Evolutionary conservation across 495 filamentous ascomycete genomes (phyloP).

Genomic region (Penicillium lividum): DNA sequence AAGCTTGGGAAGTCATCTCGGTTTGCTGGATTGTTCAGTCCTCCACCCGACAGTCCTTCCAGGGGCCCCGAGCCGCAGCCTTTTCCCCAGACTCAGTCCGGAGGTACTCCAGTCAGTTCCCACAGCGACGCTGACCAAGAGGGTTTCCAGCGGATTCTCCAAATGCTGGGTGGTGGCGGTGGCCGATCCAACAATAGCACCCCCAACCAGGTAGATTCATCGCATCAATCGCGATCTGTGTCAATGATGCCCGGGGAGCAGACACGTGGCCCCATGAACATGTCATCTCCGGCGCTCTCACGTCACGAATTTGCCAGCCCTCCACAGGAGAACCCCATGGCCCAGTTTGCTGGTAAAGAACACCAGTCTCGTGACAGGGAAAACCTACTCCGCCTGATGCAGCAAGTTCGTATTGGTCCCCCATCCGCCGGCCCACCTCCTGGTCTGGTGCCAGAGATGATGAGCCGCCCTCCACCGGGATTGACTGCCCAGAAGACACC

Average conservation of each 20-base stretch:
- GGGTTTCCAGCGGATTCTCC: slow-evolving; percentile 84
- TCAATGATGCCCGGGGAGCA: slow-evolving; percentile 38
- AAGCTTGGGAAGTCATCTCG: slow-evolving; percentile 65
- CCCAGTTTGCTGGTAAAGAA: slow-evolving; percentile 30
- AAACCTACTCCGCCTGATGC: slow-evolving; percentile 55
- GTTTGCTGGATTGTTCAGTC: slow-evolving; percentile 81
- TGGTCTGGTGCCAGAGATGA: slow-evolving; percentile 46
- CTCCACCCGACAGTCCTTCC: slow-evolving; percentile 57
- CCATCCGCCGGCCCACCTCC: slow-evolving; percentile 33
- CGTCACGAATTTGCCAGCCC: slow-evolving; percentile 36
- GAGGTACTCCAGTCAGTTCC: slow-evolving; percentile 39
- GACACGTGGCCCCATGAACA: slow-evolving; percentile 26
- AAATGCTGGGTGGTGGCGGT: slow-evolving; percentile 67
- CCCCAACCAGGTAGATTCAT: slow-evolving; percentile 34
- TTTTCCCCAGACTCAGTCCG: slow-evolving; percentile 23
- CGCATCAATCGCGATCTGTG: slow-evolving; percentile 31
- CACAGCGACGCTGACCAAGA: slow-evolving; percentile 72
- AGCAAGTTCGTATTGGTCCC: slow-evolving; percentile 45
- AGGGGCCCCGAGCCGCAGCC: slow-evolving; percentile 52
- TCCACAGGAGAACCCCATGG: slow-evolving; percentile 33
- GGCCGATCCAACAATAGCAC: slow-evolving; percentile 42
- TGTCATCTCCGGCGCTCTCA: slow-evolving; percentile 40
- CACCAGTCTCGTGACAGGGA: slow-evolving; percentile 48
- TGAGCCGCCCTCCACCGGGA: slow-evolving; percentile 49
- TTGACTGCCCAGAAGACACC: slow-evolving; percentile 40